Conservation (phyloP, 2,329 filamentous ascomycete genomes). For the Colletotrichum incanum region DNA sequence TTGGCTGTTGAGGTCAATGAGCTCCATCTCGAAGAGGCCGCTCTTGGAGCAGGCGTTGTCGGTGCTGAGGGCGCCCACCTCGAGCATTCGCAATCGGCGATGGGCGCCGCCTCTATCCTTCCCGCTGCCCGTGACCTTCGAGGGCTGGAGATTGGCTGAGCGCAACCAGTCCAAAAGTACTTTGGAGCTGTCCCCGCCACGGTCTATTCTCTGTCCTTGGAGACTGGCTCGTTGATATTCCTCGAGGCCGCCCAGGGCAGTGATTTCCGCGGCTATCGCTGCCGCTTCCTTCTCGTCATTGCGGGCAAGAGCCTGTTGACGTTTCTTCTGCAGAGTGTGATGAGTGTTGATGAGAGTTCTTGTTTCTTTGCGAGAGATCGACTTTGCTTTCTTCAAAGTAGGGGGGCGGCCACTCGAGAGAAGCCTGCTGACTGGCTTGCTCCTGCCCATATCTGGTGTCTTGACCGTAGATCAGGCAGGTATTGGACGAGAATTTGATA, state of each 20-base stretch:
- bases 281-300: conserved; percentile 68
- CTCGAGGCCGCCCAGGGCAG: conserved; percentile 72
- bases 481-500: no score
- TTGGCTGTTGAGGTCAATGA: conserved; percentile 94
- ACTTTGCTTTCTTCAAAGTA: conserved; percentile 64
- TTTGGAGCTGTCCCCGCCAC: conserved; percentile 78
- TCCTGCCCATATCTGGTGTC: conserved; percentile 33
- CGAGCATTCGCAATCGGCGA: conserved; percentile 77
- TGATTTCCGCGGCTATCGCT: conserved; percentile 67
- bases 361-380: conserved; percentile 77
- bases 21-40: conserved; percentile 78
- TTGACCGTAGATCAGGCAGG: no score
- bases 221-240: conserved; percentile 78
- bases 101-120: neutral
- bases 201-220: conserved; percentile 76
- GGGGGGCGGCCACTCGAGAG: conserved; percentile 71
- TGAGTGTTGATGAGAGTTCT: conserved; percentile 76
- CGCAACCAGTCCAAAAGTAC: conserved; percentile 76
- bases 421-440: conserved; percentile 23
- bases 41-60: conserved; percentile 87
- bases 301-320: conserved; percentile 66
- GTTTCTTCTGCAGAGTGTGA: conserved; percentile 76
- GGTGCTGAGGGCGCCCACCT: conserved; percentile 90
- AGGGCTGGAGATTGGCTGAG: conserved; percentile 50
- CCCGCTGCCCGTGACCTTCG: conserved; percentile 34